A percentile compares a stretch with the other conserved stretches of the same genome.
phyloP scores from a whole-genome alignment of 164 flowering plant genomes.

The Kingdonia uniflora region DNA sequence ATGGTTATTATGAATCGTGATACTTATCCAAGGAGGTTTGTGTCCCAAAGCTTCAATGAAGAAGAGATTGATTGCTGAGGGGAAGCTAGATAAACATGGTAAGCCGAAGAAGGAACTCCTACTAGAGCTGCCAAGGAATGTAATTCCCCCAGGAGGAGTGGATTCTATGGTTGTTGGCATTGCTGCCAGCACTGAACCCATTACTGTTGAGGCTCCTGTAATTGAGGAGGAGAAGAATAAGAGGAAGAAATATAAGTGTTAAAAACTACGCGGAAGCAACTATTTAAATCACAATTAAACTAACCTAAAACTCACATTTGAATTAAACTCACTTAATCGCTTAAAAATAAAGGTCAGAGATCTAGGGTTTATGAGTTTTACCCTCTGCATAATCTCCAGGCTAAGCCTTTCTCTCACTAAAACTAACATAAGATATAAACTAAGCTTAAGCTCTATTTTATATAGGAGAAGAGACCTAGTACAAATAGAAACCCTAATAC shows the following conservation, averaged over 20 bases:
- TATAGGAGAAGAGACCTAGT: too few species aligned
- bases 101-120: conserved; percentile 68
- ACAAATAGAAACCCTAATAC: too few species aligned
- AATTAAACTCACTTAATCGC: too few species aligned
- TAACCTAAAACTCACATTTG: too few species aligned
- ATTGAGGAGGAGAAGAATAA: conserved; percentile 22
- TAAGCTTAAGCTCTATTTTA: too few species aligned
- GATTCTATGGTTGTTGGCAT: conserved; percentile 48
- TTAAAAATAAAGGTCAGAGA: too few species aligned
- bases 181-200: conserved; percentile 37
- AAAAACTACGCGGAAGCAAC: too few species aligned
- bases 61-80: conserved; percentile 52
- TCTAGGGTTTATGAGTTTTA: too few species aligned
- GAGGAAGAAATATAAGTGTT: conserved; percentile 20
- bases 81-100: conserved; percentile 59
- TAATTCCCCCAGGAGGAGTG: conserved; percentile 52
- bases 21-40: conserved; percentile 76
- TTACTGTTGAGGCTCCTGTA: conserved; percentile 8
- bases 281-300: too few species aligned
- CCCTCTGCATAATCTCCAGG: too few species aligned
- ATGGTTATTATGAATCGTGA: conserved; percentile 84
- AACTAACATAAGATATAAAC: too few species aligned
- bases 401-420: too few species aligned
- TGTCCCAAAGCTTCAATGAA: conserved; percentile 64
- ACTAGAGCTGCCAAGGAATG: conserved; percentile 55